Base-by-base conservation (phyloP, 192 early-diverging fungal species). In the Linnemannia exigua region DNA sequence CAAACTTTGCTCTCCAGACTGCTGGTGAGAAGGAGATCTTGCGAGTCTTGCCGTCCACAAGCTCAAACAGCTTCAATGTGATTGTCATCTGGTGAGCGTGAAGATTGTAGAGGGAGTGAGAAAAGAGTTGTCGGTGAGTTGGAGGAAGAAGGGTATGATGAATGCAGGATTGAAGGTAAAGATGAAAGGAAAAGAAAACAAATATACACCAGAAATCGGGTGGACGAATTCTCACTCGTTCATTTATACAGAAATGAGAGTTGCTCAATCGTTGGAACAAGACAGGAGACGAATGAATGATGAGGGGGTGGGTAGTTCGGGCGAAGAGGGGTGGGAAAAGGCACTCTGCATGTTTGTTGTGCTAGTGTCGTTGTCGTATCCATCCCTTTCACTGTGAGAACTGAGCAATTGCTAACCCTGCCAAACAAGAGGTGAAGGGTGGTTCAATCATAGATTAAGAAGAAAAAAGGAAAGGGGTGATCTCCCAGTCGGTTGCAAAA, bases 1-100 rank as follows among this genome's bases (percentile, higher is more conserved):
- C 82, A 48, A 85, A 79, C 68, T 79, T 85, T 38, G 82, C 82
- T 17, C 82, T 73, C 82, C 82, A 85, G 41, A 85, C 82, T 19
- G 82, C 82, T 0, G 82, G 82, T 0, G 82, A 85, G 51, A 85
- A 85, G 4, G 77, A 79, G 73, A 76, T 76, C 38, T 46, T 74
- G 67, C 77, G 77, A n/a, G 82, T 85, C 58, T 79, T 85, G 72
- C 82, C 50, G 58, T 85, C 82, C 2, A 85, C 82, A 36, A 85
- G 77, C 35, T 85, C 82, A 67, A 85, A 85, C 44, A 85, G 69
- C 37, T 79, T 85, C 51, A 85, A 44, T 8, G 77, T 47, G n/a
- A 66, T 41, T 15, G 77, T 74, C 82, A 79, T 85, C 22, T 31
- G 36, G 17, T 35, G 33, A n/a, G 67, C 1, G 36, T 15, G 9